phyloP scores from a whole-genome alignment of 495 filamentous ascomycete species.

The Amphirosellinia nigrospora region DNA sequence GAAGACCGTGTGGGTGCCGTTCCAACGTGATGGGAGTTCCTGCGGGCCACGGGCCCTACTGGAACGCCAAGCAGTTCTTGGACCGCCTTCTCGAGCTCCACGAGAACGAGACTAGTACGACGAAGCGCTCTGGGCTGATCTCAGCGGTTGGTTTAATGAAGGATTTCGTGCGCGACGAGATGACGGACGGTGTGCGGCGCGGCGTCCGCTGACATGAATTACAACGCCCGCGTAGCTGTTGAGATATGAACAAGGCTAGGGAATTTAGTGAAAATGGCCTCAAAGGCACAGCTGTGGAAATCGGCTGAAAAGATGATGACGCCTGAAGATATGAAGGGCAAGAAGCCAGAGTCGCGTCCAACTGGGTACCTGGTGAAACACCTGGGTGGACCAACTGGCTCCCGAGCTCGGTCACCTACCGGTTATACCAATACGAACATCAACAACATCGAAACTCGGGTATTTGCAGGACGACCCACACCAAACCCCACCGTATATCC shows the following conservation, averaged over 20 bases:
- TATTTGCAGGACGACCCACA: neutral
- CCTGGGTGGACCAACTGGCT: neutral
- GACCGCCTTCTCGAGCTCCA: constrained; percentile 24
- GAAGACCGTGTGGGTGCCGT: constrained; percentile 16
- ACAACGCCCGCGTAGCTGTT: constrained; percentile 32
- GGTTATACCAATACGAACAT: neutral
- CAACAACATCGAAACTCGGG: neutral
- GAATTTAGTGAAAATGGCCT: neutral
- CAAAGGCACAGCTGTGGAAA: neutral
- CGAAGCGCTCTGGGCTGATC: constrained; percentile 20
- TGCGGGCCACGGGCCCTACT: constrained; percentile 33
- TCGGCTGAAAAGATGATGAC: neutral
- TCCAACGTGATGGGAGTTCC: constrained; percentile 24
- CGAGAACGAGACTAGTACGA: neutral
- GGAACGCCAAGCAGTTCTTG: constrained; percentile 32
- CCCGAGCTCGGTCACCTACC: neutral
- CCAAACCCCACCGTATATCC: neutral
- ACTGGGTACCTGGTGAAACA: neutral
- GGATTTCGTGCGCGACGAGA: constrained; percentile 35
- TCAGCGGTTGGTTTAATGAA: constrained; percentile 34
- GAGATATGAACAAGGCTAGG: constrained; percentile 21
- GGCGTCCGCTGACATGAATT: constrained; percentile 31
- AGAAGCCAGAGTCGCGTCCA: constrained; percentile 8
- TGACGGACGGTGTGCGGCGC: constrained; percentile 32
- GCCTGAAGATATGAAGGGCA: neutral